These are phyloP conservation scores for Boechera stricta DNA, from an alignment of 345 rosid genomes.

Conservation along the genomic window DNA sequence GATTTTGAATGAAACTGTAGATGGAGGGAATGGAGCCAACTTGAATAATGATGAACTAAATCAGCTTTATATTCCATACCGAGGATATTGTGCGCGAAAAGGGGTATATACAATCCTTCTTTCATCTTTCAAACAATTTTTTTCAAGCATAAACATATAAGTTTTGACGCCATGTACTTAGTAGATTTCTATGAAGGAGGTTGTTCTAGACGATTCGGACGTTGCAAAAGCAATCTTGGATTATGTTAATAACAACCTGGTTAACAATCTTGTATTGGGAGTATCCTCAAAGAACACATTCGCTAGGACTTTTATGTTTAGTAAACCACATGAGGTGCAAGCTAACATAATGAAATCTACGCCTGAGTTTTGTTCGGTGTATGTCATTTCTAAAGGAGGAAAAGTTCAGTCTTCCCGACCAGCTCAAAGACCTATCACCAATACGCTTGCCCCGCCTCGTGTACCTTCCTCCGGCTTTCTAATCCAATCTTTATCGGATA, in stretches of 20 bases:
- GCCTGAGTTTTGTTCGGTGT: slow-evolving; percentile 79
- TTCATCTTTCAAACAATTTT: background rate
- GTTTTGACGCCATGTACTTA: background rate
- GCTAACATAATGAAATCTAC: slow-evolving; percentile 58
- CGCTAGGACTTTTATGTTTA: slow-evolving; percentile 54
- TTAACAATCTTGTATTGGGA: slow-evolving; percentile 67
- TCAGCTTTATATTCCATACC: slow-evolving; percentile 61
- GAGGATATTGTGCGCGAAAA: slow-evolving; percentile 83
- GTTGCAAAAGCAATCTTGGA: slow-evolving; percentile 61
- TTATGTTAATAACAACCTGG: slow-evolving; percentile 52
- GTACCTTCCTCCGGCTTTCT: slow-evolving; percentile 46
- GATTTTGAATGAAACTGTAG: slow-evolving; percentile 29
- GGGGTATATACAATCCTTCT: slow-evolving; percentile 51
- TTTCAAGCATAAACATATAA: background rate
- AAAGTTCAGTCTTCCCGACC: slow-evolving; percentile 56
- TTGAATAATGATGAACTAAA: slow-evolving; percentile 49
- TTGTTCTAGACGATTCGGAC: slow-evolving; percentile 62
- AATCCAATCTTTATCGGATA: slow-evolving; percentile 35
- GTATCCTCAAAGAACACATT: slow-evolving; percentile 61
- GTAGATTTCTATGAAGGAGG: slow-evolving; percentile 65
- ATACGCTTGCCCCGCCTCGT: slow-evolving; percentile 59
- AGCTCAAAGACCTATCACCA: slow-evolving; percentile 57
- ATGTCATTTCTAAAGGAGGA: slow-evolving; percentile 82
- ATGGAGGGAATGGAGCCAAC: slow-evolving; percentile 29
- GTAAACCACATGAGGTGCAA: slow-evolving; percentile 51